Base-by-base conservation (phyloP, 2,329 filamentous ascomycete genomes). In the Whalleya microplaca region DNA sequence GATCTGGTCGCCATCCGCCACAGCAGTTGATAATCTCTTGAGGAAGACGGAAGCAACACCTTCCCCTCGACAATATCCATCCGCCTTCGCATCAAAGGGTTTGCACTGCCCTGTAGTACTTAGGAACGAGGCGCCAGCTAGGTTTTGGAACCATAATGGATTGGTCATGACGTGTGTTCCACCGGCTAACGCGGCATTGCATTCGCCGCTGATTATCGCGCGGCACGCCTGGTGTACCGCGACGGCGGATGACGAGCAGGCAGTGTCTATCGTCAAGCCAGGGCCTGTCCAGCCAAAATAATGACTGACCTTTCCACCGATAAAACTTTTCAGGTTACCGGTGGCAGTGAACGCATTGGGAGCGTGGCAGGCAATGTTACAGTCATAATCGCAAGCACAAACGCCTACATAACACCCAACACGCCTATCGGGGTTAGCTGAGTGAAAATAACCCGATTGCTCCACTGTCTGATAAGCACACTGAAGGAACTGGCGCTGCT, bases 21-120 rank as follows among this genome's bases (percentile, higher is more conserved):
- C 32, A 0, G 83, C 83, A 41, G 74, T 68, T 1, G 72, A 69
- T 0, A 84, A 66, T 3, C 65, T 72, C 68, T 85, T 85, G 0
- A 86, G 61, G 1, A 83, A 64, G 0, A 85, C 64, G 0, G 73
- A 64, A 0, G 66, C 78, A 2, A 75, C 68, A 0, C 77, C 83
- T 54, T 86, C 83, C 1, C 76, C 81, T 2, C 82, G 72, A 10
- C 76, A 82, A 61, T 84, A 86, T 0, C 83, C 84, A 56, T 81
- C 75, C 1, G 76, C 81, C 2, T 64, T 62, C 1, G 69, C 62
- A 49, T 80, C 79, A 41, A 76, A 78, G 10, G 69, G 67, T 41
- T 72, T 66, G 49, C 64, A 70, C 18, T 62, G 64, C 1, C 68
- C 68, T 7, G 64, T 64, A 2, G 65, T 64, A 50, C 66, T 70